Conservation (phyloP, 2,329 filamentous ascomycete genomes). For the Leptodontidium sp. region DNA sequence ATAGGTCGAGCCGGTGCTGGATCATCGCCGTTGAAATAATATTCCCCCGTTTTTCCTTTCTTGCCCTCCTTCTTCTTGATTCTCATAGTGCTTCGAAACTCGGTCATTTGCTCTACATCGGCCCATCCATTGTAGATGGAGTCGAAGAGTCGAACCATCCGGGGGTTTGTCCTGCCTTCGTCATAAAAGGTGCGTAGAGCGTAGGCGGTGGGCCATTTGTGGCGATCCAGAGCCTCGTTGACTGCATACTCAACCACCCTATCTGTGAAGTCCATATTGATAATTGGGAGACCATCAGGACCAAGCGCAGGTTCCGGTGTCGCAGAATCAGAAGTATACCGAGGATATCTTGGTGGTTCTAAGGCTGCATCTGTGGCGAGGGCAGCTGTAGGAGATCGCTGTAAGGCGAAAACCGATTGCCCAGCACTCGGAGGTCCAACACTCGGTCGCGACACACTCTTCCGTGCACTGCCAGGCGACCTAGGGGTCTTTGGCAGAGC, state of each 20-base stretch:
- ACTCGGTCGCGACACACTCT: conserved; percentile 34
- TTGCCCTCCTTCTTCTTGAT: conserved; percentile 65
- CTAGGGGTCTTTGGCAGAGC: conserved; percentile 23
- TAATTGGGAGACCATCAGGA: conserved; percentile 34
- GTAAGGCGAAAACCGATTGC: conserved; percentile 30
- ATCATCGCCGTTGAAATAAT: conserved; percentile 57
- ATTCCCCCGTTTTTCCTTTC: conserved; percentile 58
- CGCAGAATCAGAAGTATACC: conserved; percentile 18
- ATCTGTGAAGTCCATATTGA: conserved; percentile 50
- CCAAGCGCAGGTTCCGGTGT: conserved; percentile 27
- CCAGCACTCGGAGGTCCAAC: conserved; percentile 27
- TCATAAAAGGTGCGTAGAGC: conserved; percentile 68
- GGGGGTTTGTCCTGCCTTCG: conserved; percentile 59
- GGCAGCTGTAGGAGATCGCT: conserved; percentile 29
- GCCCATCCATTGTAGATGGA: conserved; percentile 65
- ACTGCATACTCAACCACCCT: conserved; percentile 65
- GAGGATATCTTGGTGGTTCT: conserved; percentile 20
- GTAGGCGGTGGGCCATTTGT: conserved; percentile 68
- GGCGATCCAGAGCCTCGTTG: conserved; percentile 63
- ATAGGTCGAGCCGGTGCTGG: conserved; percentile 33
- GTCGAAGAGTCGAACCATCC: conserved; percentile 65
- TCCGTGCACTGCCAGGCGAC: conserved; percentile 32
- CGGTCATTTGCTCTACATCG: conserved; percentile 57
- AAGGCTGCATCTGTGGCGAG: neutral
- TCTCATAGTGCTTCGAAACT: conserved; percentile 60